phyloP scores from a whole-genome alignment of 805 yeast species.

The Schizosaccharomyces cryophilus region DNA sequence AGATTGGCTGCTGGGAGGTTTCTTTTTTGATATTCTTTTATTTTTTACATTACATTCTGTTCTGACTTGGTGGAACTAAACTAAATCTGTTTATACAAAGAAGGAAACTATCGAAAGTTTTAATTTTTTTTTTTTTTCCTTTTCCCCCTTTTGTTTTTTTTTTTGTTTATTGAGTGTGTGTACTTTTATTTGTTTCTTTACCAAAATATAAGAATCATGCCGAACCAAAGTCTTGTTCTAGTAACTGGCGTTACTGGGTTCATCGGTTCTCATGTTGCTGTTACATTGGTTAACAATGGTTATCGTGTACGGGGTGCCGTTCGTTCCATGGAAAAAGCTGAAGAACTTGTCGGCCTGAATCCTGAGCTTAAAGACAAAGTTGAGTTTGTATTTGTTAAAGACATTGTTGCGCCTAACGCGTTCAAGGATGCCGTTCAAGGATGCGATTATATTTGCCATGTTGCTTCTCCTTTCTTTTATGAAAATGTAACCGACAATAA shows the following conservation, averaged over 20 bases:
- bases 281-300: conserved; percentile 18
- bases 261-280: conserved; percentile 24
- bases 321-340: conserved; percentile 21
- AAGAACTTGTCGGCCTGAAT: conserved; percentile 10
- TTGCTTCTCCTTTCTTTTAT: conserved; percentile 19
- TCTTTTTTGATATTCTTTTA: too few relatives aligned
- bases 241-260: conserved; percentile 30
- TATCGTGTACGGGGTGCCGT: conserved; percentile 27
- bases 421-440: conserved; percentile 24
- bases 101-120: too few relatives aligned
- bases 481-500: conserved; percentile 16
- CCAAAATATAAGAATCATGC: background rate
- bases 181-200: too few relatives aligned
- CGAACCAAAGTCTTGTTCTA: conserved; percentile 12
- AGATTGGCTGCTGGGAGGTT: too few relatives aligned
- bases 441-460: conserved; percentile 17
- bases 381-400: conserved; percentile 13
- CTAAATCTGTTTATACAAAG: too few relatives aligned
- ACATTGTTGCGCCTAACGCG: conserved; percentile 18
- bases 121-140: too few relatives aligned
- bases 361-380: conserved; percentile 10
- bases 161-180: too few relatives aligned
- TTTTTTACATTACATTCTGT: too few relatives aligned
- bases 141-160: too few relatives aligned
- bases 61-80: too few relatives aligned